These are phyloP conservation scores for Silybum marianum DNA, from an alignment of 129 eudicot species.

Conservation along the genomic window DNA sequence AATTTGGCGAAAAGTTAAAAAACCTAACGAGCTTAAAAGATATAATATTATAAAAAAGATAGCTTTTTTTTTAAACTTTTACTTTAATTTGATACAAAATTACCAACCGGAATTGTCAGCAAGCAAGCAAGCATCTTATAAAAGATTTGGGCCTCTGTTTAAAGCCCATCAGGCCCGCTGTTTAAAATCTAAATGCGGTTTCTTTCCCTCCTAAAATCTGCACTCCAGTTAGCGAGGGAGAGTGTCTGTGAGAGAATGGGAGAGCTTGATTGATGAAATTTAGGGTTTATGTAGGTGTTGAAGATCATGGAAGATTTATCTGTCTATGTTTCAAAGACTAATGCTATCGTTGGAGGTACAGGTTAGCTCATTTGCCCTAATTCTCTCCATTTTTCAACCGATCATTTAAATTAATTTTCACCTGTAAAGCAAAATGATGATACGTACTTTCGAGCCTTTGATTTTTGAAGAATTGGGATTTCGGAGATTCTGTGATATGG, in stretches of 20 bases:
- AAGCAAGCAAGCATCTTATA: too few relatives aligned
- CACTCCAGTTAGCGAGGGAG: background rate
- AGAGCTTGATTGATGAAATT: background rate
- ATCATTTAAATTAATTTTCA: background rate
- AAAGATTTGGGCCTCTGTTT: background rate
- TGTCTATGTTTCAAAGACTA: background rate
- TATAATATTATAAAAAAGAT: too few relatives aligned
- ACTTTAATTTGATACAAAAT: too few relatives aligned
- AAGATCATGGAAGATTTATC: conserved; percentile 19
- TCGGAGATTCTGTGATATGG: background rate
- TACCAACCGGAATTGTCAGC: too few relatives aligned
- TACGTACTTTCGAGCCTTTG: background rate
- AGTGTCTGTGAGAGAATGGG: background rate
- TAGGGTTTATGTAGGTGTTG: conserved; percentile 9
- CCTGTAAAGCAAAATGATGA: background rate
- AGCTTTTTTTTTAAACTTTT: too few relatives aligned
- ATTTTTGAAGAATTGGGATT: background rate
- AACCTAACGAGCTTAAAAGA: too few relatives aligned
- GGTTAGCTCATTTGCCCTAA: conserved; percentile 21
- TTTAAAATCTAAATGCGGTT: background rate
- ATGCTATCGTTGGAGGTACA: background rate
- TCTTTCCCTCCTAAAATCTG: conserved; percentile 11
- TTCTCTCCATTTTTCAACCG: conserved; percentile 2
- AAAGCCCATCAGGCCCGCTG: background rate
- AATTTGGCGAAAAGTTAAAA: too few relatives aligned